Conservation (phyloP, 2,329 filamentous ascomycete genomes). For the Dendryphion nanum region DNA sequence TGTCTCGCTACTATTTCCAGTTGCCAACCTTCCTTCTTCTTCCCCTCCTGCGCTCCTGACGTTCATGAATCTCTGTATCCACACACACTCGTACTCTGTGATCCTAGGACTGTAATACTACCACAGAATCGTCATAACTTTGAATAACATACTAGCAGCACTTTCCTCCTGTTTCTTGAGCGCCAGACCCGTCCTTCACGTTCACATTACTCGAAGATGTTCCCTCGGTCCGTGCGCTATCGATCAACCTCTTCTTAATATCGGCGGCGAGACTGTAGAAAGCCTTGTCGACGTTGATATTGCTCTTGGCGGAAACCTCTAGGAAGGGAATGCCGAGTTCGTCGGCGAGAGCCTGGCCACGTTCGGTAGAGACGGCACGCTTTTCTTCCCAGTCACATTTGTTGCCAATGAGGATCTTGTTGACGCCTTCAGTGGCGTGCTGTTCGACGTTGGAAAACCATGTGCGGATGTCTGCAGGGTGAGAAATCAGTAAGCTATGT, state of each 20-base stretch:
- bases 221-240: constrained; percentile 74
- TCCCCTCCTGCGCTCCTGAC: too few species aligned
- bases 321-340: constrained; percentile 98
- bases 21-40: too few species aligned
- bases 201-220: constrained; percentile 27
- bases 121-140: too few species aligned
- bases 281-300: constrained; percentile 99
- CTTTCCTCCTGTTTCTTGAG: constrained; percentile 36
- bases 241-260: constrained; percentile 98
- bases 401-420: constrained; percentile 99
- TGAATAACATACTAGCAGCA: constrained; percentile 32
- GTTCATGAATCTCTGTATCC: too few species aligned
- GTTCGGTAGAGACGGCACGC: constrained; percentile 87
- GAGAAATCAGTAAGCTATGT: background rate
- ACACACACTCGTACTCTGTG: too few species aligned
- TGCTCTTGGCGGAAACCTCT: constrained; percentile 97
- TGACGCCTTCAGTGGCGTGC: constrained; percentile 96
- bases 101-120: too few species aligned
- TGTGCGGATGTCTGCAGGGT: constrained; percentile 85
- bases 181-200: constrained; percentile 27
- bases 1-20: too few species aligned
- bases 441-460: constrained; percentile 99
- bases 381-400: constrained; percentile 99
- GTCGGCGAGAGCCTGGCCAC: constrained; percentile 88
- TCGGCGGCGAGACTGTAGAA: constrained; percentile 94